phyloP scores from a whole-genome alignment of 176 grass and related monocot species.

The Oryza glaberrima region DNA sequence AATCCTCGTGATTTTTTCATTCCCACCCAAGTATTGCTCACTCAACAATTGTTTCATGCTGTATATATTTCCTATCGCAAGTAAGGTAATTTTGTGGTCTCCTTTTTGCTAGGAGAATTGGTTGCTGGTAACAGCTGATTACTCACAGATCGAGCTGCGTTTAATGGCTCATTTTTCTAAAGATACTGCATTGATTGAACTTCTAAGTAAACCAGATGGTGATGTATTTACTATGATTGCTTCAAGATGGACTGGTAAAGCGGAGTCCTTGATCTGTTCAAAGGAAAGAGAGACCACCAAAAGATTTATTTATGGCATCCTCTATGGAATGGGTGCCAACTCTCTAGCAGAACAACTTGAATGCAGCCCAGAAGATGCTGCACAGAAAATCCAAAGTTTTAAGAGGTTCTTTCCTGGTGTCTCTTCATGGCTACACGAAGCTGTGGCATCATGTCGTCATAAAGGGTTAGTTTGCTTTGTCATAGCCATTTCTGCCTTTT shows the following conservation, averaged over 20 bases:
- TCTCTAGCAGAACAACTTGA: slow-evolving; percentile 85
- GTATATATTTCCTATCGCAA: slow-evolving; percentile 26
- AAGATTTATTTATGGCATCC: slow-evolving; percentile 90
- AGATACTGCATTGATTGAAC: slow-evolving; percentile 73
- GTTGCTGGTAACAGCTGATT: slow-evolving; percentile 88
- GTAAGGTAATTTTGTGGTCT: slow-evolving; percentile 24
- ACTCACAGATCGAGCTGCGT: slow-evolving; percentile 88
- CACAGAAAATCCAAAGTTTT: slow-evolving; percentile 85
- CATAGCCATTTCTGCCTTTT: slow-evolving; percentile 21
- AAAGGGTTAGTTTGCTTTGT: slow-evolving; percentile 78
- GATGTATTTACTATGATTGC: slow-evolving; percentile 91
- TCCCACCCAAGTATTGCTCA: slow-evolving; percentile 72
- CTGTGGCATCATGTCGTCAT: slow-evolving; percentile 67
- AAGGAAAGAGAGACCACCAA: slow-evolving; percentile 82
- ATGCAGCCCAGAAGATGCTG: slow-evolving; percentile 78
- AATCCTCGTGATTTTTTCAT: slow-evolving; percentile 88
- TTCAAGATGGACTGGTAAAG: slow-evolving; percentile 80
- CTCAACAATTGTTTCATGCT: slow-evolving; percentile 24
- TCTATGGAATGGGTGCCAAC: slow-evolving; percentile 95
- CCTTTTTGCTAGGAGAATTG: slow-evolving; percentile 69
- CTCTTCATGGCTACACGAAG: slow-evolving; percentile 83
- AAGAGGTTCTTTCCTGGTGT: slow-evolving; percentile 79
- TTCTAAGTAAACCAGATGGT: slow-evolving; percentile 86
- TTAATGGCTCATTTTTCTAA: slow-evolving; percentile 98
- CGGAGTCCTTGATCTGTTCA: slow-evolving; percentile 61